Evolutionary conservation across 345 rosid genomes (phyloP).

Genomic region (Cardamine chenopodiifolia): DNA sequence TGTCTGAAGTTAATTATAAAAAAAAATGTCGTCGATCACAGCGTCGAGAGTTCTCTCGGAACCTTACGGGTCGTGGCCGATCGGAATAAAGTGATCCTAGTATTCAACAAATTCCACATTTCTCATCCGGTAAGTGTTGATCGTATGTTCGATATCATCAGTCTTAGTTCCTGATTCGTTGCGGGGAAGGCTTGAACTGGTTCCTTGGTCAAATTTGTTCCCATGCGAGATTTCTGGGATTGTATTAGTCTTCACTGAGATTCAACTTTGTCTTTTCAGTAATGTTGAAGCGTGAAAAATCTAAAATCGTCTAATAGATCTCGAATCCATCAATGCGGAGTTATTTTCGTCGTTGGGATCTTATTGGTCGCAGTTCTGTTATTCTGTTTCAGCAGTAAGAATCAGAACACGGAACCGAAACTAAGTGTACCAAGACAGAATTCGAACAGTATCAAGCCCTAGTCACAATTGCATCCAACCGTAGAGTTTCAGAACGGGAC

Average conservation of each 20-base stretch:
- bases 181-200: neutral
- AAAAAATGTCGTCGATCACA: neutral
- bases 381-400: constrained; percentile 37
- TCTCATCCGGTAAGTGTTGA: constrained; percentile 21
- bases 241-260: neutral
- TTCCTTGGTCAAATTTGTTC: neutral
- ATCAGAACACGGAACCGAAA: constrained; percentile 32
- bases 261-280: constrained; percentile 28
- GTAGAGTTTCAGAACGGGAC: constrained; percentile 69
- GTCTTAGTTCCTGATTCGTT: neutral
- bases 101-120: neutral
- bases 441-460: constrained; percentile 45
- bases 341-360: constrained; percentile 43
- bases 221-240: no score
- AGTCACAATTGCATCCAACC: constrained; percentile 50
- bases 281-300: constrained; percentile 64
- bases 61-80: neutral
- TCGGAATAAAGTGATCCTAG: neutral
- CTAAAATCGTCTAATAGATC: constrained; percentile 50
- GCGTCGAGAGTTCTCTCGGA: neutral
- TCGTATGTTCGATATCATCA: neutral
- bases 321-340: constrained; percentile 38
- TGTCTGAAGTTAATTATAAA: neutral
- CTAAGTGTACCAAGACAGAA: constrained; percentile 37
- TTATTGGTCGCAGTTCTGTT: constrained; percentile 30